Percentiles rank a stretch among this genome's conserved stretches.
Conservation (phyloP, 805 yeast genomes). For the Starmerella davenportii region DNA sequence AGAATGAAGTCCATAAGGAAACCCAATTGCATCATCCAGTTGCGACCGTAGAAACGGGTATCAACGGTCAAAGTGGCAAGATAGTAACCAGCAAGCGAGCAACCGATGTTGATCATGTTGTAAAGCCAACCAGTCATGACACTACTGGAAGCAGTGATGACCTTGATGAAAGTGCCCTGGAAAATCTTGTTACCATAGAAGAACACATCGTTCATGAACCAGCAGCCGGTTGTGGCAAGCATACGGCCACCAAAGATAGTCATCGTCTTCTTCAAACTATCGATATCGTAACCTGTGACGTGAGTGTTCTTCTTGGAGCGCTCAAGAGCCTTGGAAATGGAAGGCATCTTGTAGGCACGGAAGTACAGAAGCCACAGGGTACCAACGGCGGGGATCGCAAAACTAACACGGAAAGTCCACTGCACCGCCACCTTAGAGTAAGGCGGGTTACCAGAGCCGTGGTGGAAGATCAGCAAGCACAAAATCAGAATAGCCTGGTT, state of each 20-base stretch:
- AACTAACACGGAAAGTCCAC: conserved; percentile 25
- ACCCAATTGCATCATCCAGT: conserved; percentile 38
- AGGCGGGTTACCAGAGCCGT: conserved; percentile 16
- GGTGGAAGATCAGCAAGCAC: conserved; percentile 19
- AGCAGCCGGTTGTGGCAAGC: conserved; percentile 37
- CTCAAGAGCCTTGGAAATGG: conserved; percentile 20
- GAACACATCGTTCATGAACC: conserved; percentile 50
- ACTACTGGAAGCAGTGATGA: conserved; percentile 28
- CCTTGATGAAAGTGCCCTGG: conserved; percentile 24
- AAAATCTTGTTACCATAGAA: conserved; percentile 49
- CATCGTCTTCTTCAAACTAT: conserved; percentile 19
- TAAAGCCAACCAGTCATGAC: conserved; percentile 36
- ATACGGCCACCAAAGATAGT: conserved; percentile 24
- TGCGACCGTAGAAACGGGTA: conserved; percentile 34
- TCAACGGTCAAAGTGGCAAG: conserved; percentile 37
- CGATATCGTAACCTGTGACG: conserved; percentile 24
- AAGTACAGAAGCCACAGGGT: conserved; percentile 25
- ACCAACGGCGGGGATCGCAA: conserved; percentile 25
- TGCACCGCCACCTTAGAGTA: conserved; percentile 24
- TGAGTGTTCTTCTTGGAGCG: conserved; percentile 18
- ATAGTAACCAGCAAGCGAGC: conserved; percentile 57
- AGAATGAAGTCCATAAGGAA: conserved; percentile 37
- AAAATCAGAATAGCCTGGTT: conserved; percentile 21
- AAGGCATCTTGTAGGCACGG: conserved; percentile 24
- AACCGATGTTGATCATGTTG: conserved; percentile 39